These are phyloP conservation scores for Biscogniauxia sp. DNA, from an alignment of 2,329 filamentous ascomycete genomes.

Conservation along the genomic window DNA sequence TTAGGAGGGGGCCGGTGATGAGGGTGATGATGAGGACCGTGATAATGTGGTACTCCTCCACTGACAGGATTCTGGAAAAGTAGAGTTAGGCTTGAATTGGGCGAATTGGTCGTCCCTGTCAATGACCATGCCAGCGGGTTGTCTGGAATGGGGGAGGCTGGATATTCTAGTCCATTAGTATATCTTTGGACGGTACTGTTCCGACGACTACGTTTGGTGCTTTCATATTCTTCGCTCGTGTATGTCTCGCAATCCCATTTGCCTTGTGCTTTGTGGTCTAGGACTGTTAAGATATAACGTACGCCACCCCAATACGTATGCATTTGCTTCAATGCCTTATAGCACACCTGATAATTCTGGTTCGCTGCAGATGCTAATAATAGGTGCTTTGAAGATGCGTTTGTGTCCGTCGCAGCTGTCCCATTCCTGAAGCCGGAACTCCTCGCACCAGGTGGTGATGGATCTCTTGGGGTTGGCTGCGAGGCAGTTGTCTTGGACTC, in stretches of 20 bases:
- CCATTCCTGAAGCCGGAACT: slow-evolving; percentile 18
- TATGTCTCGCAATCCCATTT: slow-evolving; percentile 74
- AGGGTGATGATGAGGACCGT: slow-evolving; percentile 10
- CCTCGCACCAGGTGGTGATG: slow-evolving; percentile 39
- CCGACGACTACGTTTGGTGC: slow-evolving; percentile 53
- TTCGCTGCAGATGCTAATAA: slow-evolving; percentile 77
- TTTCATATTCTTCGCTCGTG: slow-evolving; percentile 74
- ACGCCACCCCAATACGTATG: slow-evolving; percentile 84
- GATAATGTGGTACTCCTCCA: slow-evolving; percentile 18
- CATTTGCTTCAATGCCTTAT: slow-evolving; percentile 78
- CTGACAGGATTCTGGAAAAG: slow-evolving; percentile 62
- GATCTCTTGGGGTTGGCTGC: slow-evolving; percentile 60
- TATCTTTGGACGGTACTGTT: slow-evolving; percentile 44
- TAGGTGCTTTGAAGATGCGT: slow-evolving; percentile 63
- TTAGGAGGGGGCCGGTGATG: slow-evolving; percentile 1
- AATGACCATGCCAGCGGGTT: slow-evolving; percentile 76
- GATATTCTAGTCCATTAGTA: slow-evolving; percentile 41
- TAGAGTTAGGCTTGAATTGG: slow-evolving; percentile 77
- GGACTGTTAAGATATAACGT: slow-evolving; percentile 79
- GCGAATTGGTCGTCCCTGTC: slow-evolving; percentile 84
- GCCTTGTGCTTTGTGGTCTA: slow-evolving; percentile 85
- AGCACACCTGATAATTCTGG: slow-evolving; percentile 84
- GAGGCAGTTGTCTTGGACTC: slow-evolving; percentile 73
- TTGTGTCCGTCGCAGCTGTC: slow-evolving; percentile 28
- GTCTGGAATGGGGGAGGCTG: slow-evolving; percentile 43